Percentiles rank a stretch among this genome's conserved stretches.
phyloP scores from a whole-genome alignment of 768 basidiomycete genomes.

The Leccinum rimulosum region DNA sequence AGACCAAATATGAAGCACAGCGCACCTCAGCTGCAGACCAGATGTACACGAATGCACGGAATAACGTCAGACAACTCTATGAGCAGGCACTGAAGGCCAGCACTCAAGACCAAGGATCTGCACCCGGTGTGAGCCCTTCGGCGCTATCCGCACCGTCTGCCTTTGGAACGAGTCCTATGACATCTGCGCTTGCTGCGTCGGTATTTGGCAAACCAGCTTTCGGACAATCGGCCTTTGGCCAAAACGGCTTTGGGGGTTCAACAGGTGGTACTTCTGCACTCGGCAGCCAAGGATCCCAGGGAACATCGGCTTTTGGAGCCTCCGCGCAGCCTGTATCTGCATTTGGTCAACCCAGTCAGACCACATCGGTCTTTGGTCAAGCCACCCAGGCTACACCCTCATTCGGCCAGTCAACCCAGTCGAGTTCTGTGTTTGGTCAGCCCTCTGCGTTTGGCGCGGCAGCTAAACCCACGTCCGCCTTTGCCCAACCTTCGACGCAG shows the following conservation, averaged over 20 bases:
- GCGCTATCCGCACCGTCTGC: constrained; percentile 33
- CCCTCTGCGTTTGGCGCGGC: constrained; percentile 35
- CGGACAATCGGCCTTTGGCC: constrained; percentile 42
- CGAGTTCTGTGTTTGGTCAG: constrained; percentile 37
- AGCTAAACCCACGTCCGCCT: constrained; percentile 28
- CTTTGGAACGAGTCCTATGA: constrained; percentile 35
- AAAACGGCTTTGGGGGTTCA: constrained; percentile 27
- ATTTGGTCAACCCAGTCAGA: constrained; percentile 39
- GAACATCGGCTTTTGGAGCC: constrained; percentile 37
- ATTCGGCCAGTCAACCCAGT: constrained; percentile 34
- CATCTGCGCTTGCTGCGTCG: constrained; percentile 34
- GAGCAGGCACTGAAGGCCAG: constrained; percentile 52
- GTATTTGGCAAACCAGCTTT: constrained; percentile 31
- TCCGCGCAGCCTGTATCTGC: constrained; percentile 31
- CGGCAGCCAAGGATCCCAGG: constrained; percentile 22
- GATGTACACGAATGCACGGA: constrained; percentile 44
- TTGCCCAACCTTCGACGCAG: constrained; percentile 29
- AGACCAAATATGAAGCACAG: constrained; percentile 59
- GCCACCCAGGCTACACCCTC: constrained; percentile 24
- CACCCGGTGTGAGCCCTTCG: constrained; percentile 12
- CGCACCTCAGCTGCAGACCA: constrained; percentile 54
- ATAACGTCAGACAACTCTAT: constrained; percentile 48
- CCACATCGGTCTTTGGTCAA: constrained; percentile 38
- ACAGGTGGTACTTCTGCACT: constrained; percentile 21
- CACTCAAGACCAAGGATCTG: constrained; percentile 14